Conservation (phyloP, 257 asterid species). For the Primulina tabacum region DNA sequence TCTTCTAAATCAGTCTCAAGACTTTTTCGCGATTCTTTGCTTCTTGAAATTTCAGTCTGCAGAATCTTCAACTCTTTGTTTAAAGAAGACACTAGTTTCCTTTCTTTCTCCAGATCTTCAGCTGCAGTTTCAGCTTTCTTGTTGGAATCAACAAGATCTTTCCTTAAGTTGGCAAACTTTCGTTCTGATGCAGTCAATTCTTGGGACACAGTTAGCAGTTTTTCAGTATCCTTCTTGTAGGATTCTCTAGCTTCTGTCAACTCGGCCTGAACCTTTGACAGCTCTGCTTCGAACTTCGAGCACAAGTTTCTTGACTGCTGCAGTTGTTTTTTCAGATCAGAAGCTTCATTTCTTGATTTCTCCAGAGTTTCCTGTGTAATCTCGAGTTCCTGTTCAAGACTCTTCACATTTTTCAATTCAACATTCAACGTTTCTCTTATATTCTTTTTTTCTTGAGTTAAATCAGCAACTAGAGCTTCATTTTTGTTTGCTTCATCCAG, state of each 20-base stretch:
- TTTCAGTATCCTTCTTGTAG: constrained; percentile 42
- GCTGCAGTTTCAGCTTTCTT: constrained; percentile 46
- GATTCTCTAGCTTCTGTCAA: constrained; percentile 46
- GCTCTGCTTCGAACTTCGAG: constrained; percentile 54
- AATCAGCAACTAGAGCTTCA: constrained; percentile 36
- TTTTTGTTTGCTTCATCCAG: constrained; percentile 37
- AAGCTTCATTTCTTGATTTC: constrained; percentile 52
- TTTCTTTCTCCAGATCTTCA: constrained; percentile 47
- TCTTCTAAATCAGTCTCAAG: constrained; percentile 56
- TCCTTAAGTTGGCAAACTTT: constrained; percentile 44
- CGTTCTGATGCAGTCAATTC: constrained; percentile 44
- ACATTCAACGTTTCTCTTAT: constrained; percentile 37
- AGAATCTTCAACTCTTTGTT: constrained; percentile 43
- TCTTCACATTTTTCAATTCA: constrained; percentile 40
- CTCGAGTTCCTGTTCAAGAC: constrained; percentile 45
- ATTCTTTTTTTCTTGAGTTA: constrained; percentile 52
- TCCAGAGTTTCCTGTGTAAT: constrained; percentile 37
- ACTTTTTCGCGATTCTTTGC: constrained; percentile 42
- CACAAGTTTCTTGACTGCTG: constrained; percentile 47
- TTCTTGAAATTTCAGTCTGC: constrained; percentile 41
- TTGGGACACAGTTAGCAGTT: constrained; percentile 35
- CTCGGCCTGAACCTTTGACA: constrained; percentile 41
- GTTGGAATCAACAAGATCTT: constrained; percentile 47
- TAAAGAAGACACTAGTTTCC: constrained; percentile 36
- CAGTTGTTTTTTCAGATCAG: constrained; percentile 47